These are phyloP conservation scores for Fraxinus baroniana DNA, from an alignment of 305 asterid genomes.

Conservation along the genomic window DNA sequence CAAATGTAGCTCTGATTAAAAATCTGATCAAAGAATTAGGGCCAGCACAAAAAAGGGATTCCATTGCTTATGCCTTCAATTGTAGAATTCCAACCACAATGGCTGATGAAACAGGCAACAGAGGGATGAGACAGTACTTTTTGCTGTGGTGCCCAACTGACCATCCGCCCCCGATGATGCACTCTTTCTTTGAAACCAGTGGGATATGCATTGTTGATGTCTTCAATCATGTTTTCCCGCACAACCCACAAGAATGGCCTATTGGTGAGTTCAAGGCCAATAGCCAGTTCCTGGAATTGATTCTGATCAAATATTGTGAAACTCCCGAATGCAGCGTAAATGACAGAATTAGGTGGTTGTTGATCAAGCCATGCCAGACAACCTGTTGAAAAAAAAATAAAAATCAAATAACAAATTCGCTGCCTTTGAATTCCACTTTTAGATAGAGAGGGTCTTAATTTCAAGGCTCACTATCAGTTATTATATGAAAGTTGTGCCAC, in stretches of 20 bases:
- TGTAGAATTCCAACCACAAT: constrained; percentile 20
- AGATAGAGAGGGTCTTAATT: not conserved
- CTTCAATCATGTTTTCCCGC: not conserved
- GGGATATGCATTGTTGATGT: not conserved
- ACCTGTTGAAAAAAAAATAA: not conserved
- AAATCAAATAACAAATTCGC: not conserved
- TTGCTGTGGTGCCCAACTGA: constrained; percentile 33
- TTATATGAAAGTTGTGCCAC: not conserved
- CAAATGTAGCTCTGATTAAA: constrained; percentile 22
- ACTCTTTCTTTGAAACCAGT: constrained; percentile 21
- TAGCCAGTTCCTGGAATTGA: constrained; percentile 44
- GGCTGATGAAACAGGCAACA: constrained; percentile 26
- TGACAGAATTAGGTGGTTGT: constrained; percentile 21
- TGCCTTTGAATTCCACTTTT: not conserved
- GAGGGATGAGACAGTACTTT: constrained; percentile 30
- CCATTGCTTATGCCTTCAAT: constrained; percentile 10
- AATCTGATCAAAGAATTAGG: constrained; percentile 25
- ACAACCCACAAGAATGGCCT: constrained; percentile 29
- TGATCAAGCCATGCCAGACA: constrained; percentile 47
- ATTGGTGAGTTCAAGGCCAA: constrained; percentile 40
- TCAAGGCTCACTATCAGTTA: not conserved
- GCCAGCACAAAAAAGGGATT: constrained; percentile 30
- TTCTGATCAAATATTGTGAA: constrained; percentile 19
- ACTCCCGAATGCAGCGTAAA: constrained; percentile 35
- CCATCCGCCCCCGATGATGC: constrained; percentile 9